These are phyloP conservation scores for Lepidium africanum DNA, from an alignment of 345 rosid species.

Conservation along the genomic window DNA sequence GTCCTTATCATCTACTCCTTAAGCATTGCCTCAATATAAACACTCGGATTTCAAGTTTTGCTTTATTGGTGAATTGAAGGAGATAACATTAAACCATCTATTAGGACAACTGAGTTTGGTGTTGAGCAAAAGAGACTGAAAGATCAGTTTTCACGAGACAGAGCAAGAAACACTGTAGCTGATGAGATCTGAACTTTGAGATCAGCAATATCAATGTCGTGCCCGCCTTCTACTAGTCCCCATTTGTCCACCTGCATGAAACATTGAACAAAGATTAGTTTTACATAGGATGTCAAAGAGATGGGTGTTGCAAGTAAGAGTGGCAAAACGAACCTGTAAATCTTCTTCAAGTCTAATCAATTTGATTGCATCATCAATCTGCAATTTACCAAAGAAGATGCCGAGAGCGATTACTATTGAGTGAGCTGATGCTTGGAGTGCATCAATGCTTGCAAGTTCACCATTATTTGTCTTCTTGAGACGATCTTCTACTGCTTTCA, in stretches of 20 bases:
- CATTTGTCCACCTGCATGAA: constrained; percentile 68
- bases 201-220: constrained; percentile 90
- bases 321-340: constrained; percentile 55
- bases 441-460: constrained; percentile 89
- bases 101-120: background rate
- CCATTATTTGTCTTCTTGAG: constrained; percentile 57
- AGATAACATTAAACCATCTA: background rate
- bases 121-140: background rate
- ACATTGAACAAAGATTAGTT: constrained; percentile 16
- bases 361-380: constrained; percentile 80
- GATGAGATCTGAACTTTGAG: constrained; percentile 84
- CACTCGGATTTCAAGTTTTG: background rate
- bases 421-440: constrained; percentile 80
- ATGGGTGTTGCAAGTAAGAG: background rate
- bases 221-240: constrained; percentile 99
- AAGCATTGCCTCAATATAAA: background rate
- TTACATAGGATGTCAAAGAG: background rate
- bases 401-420: constrained; percentile 68
- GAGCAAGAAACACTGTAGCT: constrained; percentile 78
- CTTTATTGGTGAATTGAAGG: background rate
- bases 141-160: constrained; percentile 44
- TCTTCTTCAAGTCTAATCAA: constrained; percentile 95
- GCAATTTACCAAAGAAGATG: constrained; percentile 60
- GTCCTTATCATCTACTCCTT: background rate
- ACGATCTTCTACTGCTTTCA: constrained; percentile 53